Base-by-base conservation (phyloP, 768 basidiomycete genomes). In the Lyophyllum decastes region DNA sequence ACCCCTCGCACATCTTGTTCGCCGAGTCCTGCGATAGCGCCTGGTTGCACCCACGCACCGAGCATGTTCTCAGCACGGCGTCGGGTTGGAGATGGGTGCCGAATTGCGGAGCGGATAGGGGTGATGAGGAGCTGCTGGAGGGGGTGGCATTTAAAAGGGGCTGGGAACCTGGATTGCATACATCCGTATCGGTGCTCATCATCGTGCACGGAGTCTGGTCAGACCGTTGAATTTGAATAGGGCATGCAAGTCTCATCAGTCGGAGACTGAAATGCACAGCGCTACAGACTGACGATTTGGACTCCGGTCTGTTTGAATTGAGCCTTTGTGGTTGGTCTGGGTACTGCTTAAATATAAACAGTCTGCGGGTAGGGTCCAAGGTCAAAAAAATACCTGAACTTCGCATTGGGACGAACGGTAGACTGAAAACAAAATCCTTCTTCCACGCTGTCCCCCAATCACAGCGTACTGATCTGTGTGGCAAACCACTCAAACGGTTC, bases 1-100 rank as follows among this genome's bases (percentile, higher is more conserved):
- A 84, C 0, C 60, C 61, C 21, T 81, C 77, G 73, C 82, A 85
- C 83, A 84, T 84, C 68, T 79, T 83, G 65, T 71, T 76, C 3
- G 48, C 38, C 1, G 58, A 43, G 4, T 62, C 52, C 19, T 71
- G 69, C 6, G 66, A 67, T 22, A 81, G 58, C 4, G 62, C 48
- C 21, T 70, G 68, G 16, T 61, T 59, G 66, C 82, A 84, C 38
- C 78, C 78, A 54, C 78, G 74, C 30, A 83, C 78, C 8, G 79
- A 77, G 59, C 81, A 82, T 70, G 60, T 49, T 54, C 52, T 61
- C 49, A 27, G 25, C 48, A 30, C 24, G 7, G 26, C 26, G 9
- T 7, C 8, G 3, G 16, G 14, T 38, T 38, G 16, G 14, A 12
- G 35, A 12, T 38, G 35, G 35, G 35, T 38, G 4, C 14, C 35